Evolutionary conservation across 352 stramenopile genomes (phyloP), one percentile per base, ranked within the genome.

Genomic region (Globisporangium okanoganense): DNA sequence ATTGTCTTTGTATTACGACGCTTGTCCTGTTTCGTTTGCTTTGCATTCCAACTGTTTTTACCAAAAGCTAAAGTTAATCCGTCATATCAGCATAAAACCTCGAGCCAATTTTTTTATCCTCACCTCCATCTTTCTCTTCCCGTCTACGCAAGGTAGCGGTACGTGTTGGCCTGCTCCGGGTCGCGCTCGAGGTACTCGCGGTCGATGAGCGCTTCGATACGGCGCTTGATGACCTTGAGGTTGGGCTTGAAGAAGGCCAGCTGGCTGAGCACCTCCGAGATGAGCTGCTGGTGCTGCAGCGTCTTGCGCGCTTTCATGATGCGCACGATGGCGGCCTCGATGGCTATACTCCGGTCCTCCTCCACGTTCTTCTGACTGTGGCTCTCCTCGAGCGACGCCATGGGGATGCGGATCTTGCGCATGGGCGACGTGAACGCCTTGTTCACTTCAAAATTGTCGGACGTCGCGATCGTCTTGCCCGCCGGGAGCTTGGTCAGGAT

Each of bases 231-330:
- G 52, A 94, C 92, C 77, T 98, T 98, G 49, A 98, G 84, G 64
- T 99, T 97, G 13, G 98, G 97, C 66, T 97, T 97, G 85, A 99
- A 99, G 70, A 99, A 99, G 7, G 90, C 82, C 36, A 99, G 82
- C 70, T 99, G 97, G 36, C 80, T 96, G 41, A 99, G 73, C 55
- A 99, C 97, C 76, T 99, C 97, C 38, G 97, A 98, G 47, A 99
- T 91, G 13, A 99, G 86, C 71, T 99, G 92, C 72, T 99, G 95
- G 73, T 99, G 97, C 58, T 96, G 82, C 57, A 99, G 78, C 33
- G 94, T 98, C 77, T 99, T 99, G 61, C 96, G 80, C 20, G 96
- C 96, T 81, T 99, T 99, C 98, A 99, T 99, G 79, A 99, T 99
- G 73, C 98, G 94, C 43, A 99, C 98, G 69, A 99, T 99, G 13